Percentiles rank a stretch among this genome's conserved stretches.
These are phyloP conservation scores for Brettanomyces nanus DNA, from an alignment of 805 yeast species.

Conservation along the genomic window DNA sequence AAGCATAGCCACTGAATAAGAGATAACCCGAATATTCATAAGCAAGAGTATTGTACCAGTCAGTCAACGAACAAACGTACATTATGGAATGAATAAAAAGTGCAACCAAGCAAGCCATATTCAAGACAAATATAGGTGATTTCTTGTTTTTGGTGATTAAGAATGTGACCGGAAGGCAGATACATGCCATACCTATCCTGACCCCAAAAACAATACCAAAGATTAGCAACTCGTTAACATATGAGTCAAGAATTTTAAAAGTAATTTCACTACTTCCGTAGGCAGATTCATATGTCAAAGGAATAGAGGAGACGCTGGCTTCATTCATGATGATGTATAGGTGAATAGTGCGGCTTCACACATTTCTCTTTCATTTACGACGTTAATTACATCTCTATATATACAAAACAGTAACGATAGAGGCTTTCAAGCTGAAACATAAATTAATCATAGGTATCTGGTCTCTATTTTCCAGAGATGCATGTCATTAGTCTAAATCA, in stretches of 20 bases:
- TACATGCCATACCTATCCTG: conserved; percentile 49
- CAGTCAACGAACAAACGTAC: conserved; percentile 44
- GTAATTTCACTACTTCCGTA: conserved; percentile 10
- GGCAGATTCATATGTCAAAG: neutral
- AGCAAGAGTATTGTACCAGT: conserved; percentile 43
- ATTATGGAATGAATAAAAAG: conserved; percentile 55
- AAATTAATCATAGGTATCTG: too few species aligned
- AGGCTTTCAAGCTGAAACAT: too few species aligned
- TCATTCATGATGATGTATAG: too few species aligned
- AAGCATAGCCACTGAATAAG: conserved; percentile 31
- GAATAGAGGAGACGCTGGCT: neutral
- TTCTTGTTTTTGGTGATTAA: conserved; percentile 43
- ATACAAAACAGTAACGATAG: too few species aligned
- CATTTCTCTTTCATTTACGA: too few species aligned
- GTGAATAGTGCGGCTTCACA: too few species aligned
- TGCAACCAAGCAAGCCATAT: conserved; percentile 50
- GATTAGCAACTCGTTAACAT: conserved; percentile 26
- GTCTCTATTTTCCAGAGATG: too few species aligned
- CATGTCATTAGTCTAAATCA: too few species aligned
- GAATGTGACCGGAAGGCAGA: conserved; percentile 36
- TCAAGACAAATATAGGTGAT: conserved; percentile 69
- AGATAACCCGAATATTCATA: conserved; percentile 37
- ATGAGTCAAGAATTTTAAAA: conserved; percentile 34
- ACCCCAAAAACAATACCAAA: conserved; percentile 45
- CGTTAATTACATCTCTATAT: too few species aligned